These are phyloP conservation scores for Pseudozyma pruni DNA, from an alignment of 1,284 basidiomycete species.

Conservation along the genomic window DNA sequence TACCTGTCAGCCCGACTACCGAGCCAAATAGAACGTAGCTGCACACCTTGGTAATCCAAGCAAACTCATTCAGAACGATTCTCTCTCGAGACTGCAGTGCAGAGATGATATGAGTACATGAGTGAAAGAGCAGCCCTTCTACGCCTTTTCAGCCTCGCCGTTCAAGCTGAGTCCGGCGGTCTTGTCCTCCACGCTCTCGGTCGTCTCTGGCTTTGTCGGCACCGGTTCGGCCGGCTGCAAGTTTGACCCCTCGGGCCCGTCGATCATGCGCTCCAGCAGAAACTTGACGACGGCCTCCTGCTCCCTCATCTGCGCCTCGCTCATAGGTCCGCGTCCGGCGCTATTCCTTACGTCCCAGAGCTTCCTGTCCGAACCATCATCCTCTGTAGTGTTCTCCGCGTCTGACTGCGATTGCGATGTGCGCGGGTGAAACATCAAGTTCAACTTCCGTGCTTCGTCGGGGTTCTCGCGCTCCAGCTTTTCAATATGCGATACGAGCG, in stretches of 20 bases:
- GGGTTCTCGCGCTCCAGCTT: conserved; percentile 35
- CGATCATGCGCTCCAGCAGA: conserved; percentile 56
- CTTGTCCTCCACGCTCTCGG: conserved; percentile 14
- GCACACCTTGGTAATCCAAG: conserved; percentile 19
- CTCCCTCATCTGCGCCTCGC: conserved; percentile 65
- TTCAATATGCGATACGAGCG: conserved; percentile 57
- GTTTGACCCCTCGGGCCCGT: conserved; percentile 30
- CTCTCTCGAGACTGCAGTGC: conserved; percentile 10
- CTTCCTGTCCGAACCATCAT: conserved; percentile 53
- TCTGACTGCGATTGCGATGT: not conserved
- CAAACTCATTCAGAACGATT: no score
- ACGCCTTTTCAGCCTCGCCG: not conserved
- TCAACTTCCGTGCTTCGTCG: conserved; percentile 31
- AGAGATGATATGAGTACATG: conserved; percentile 12
- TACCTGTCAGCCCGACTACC: no score
- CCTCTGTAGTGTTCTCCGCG: conserved; percentile 33
- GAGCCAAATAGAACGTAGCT: not conserved
- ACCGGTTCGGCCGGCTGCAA: conserved; percentile 27
- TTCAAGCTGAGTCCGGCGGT: conserved; percentile 28
- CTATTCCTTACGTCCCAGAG: conserved; percentile 65
- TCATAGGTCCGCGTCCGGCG: conserved; percentile 65
- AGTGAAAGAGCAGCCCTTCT: not conserved
- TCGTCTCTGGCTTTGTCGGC: conserved; percentile 10
- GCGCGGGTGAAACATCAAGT: conserved; percentile 31
- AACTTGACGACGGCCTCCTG: conserved; percentile 63